Evolutionary conservation across 768 basidiomycete species (phyloP).

Genomic region (Lactifluus rugatus): DNA sequence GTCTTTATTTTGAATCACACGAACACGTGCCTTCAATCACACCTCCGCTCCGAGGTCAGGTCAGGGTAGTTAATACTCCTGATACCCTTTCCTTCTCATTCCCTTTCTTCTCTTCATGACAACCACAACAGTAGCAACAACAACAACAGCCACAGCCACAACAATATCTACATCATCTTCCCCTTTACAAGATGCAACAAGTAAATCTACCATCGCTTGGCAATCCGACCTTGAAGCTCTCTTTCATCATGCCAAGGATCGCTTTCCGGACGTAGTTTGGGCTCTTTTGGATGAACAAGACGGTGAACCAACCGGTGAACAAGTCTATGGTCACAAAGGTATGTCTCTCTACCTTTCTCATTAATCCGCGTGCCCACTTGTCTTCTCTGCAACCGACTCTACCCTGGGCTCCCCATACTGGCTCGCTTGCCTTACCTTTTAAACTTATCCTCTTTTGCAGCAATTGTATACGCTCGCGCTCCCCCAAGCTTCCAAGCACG

Average conservation of each 20-base stretch:
- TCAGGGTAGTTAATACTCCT: background rate
- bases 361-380: background rate
- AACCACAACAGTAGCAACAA: background rate
- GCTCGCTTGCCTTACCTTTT: background rate
- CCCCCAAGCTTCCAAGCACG: slow-evolving; percentile 85
- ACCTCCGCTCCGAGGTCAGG: background rate
- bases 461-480: slow-evolving; percentile 90
- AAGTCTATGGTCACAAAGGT: slow-evolving; percentile 96
- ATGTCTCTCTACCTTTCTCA: slow-evolving; percentile 19
- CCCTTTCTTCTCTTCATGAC: slow-evolving; percentile 2
- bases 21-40: slow-evolving; percentile 1
- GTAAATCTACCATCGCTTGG: slow-evolving; percentile 64
- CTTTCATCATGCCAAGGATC: slow-evolving; percentile 76
- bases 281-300: slow-evolving; percentile 45
- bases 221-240: slow-evolving; percentile 68
- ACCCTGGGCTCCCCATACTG: too few species aligned
- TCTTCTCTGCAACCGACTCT: background rate
- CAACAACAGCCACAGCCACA: background rate
- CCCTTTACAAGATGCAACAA: slow-evolving; percentile 53
- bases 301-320: slow-evolving; percentile 33
- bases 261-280: slow-evolving; percentile 98
- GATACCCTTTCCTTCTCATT: background rate
- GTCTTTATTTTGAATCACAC: slow-evolving; percentile 4
- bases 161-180: slow-evolving; percentile 31
- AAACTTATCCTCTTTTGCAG: slow-evolving; percentile 30